phyloP scores from a whole-genome alignment of 306 rosid species.

The Citrullus amarus region DNA sequence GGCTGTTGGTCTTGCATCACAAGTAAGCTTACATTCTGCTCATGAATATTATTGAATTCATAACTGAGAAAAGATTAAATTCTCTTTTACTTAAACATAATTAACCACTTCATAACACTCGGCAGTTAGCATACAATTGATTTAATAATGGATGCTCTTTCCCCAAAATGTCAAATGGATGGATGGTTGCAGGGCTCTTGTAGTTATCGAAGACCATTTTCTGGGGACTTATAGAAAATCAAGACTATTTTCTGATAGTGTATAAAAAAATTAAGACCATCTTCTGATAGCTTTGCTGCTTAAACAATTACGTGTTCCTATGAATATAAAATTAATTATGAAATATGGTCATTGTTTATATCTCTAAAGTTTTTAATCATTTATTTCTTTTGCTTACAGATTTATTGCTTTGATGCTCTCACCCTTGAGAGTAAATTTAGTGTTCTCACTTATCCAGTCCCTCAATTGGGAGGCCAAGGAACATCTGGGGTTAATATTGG shows the following conservation, averaged over 20 bases:
- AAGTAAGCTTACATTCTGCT: constrained; percentile 45
- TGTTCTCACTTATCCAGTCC: constrained; percentile 90
- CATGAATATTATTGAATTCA: background rate
- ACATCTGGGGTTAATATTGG: constrained; percentile 73
- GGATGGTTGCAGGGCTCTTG: constrained; percentile 3
- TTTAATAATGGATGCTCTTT: background rate
- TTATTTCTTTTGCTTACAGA: constrained; percentile 38
- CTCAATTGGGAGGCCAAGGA: constrained; percentile 90
- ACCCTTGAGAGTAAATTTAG: constrained; percentile 91
- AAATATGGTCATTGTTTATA: constrained; percentile 10
- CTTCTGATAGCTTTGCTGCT: background rate
- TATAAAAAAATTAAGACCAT: background rate
- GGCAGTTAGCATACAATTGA: background rate
- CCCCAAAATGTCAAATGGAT: background rate
- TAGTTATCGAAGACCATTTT: constrained; percentile 1
- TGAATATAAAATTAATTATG: constrained; percentile 8
- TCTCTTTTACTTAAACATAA: background rate
- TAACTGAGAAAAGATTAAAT: background rate
- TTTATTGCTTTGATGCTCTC: constrained; percentile 92
- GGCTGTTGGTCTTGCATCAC: constrained; percentile 89
- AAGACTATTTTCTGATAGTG: background rate
- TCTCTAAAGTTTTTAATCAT: constrained; percentile 1
- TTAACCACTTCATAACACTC: background rate
- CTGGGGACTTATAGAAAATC: background rate
- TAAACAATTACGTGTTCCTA: background rate